Percentiles rank a stretch among this genome's conserved stretches.
Conservation (phyloP, 2,329 filamentous ascomycete species). For the Fusarium armeniacum region DNA sequence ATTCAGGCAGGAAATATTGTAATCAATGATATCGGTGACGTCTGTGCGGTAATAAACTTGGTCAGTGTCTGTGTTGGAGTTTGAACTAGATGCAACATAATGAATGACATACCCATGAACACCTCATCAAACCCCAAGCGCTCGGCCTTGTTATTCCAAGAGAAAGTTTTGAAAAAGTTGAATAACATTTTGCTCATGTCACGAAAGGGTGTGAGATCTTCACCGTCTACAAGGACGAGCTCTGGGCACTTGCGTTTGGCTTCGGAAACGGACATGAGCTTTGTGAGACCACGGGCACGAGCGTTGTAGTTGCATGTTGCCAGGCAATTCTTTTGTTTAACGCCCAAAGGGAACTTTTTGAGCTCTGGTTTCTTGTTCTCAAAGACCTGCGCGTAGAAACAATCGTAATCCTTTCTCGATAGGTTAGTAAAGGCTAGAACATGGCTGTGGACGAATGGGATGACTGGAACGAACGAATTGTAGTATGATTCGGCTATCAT, state of each 20-base stretch:
- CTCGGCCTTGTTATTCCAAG: slow-evolving; percentile 85
- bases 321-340: slow-evolving; percentile 93
- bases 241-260: slow-evolving; percentile 86
- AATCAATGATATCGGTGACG: slow-evolving; percentile 86
- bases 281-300: slow-evolving; percentile 77
- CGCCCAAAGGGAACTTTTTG: slow-evolving; percentile 80
- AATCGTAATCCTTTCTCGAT: slow-evolving; percentile 77
- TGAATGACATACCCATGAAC: slow-evolving; percentile 58
- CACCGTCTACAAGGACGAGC: slow-evolving; percentile 86
- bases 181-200: slow-evolving; percentile 88
- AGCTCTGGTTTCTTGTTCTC: slow-evolving; percentile 84
- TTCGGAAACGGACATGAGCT: slow-evolving; percentile 87
- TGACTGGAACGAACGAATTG: slow-evolving; percentile 77
- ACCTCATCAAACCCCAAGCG: slow-evolving; percentile 93
- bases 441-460: slow-evolving; percentile 1
- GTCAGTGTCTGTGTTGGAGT: slow-evolving; percentile 10
- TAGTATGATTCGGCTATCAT: slow-evolving; percentile 78
- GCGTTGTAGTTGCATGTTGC: slow-evolving; percentile 97
- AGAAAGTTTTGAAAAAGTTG: slow-evolving; percentile 76
- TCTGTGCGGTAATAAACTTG: slow-evolving; percentile 65
- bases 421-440: slow-evolving; percentile 27
- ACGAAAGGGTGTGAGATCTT: slow-evolving; percentile 87
- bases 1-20: slow-evolving; percentile 82
- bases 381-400: slow-evolving; percentile 94
- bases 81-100: slow-evolving; percentile 1